Evolutionary conservation across 2,329 filamentous ascomycete species (phyloP).

Genomic region (Clarireedia paspali): DNA sequence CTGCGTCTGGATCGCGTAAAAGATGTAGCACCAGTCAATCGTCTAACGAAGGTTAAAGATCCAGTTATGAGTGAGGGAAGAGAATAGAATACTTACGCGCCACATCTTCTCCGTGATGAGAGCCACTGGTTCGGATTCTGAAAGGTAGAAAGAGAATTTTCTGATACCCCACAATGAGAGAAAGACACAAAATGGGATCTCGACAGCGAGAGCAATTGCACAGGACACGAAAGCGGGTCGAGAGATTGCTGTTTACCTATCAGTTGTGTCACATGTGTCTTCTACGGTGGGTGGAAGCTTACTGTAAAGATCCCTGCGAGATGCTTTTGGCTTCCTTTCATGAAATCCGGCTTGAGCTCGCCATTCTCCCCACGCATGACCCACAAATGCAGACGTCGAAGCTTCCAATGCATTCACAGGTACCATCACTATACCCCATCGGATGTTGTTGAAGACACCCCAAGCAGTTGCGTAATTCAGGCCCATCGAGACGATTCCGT

Average conservation of each 20-base stretch:
- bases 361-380: constrained; percentile 56
- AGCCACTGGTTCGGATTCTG: constrained; percentile 47
- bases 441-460: constrained; percentile 67
- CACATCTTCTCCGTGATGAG: constrained; percentile 54
- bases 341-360: constrained; percentile 30
- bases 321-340: constrained; percentile 26
- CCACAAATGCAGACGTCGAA: constrained; percentile 56
- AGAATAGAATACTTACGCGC: constrained; percentile 17
- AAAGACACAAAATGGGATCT: constrained; percentile 55
- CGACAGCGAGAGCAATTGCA: constrained; percentile 45
- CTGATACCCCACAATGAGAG: constrained; percentile 51
- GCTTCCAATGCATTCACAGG: constrained; percentile 59
- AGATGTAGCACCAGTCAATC: constrained; percentile 61
- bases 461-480: constrained; percentile 62
- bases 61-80: too few species aligned
- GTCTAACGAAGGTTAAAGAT: constrained; percentile 21
- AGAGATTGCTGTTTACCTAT: constrained; percentile 30
- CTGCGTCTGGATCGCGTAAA: constrained; percentile 59
- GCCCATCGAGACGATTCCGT: constrained; percentile 55
- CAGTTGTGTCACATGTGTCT: not conserved
- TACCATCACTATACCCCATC: constrained; percentile 69
- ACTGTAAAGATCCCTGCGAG: constrained; percentile 29
- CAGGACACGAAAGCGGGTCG: constrained; percentile 47
- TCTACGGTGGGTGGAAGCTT: constrained; percentile 4
- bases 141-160: constrained; percentile 56